A percentile compares a stretch with the other conserved stretches of the same genome.
Evolutionary conservation across 192 early-diverging fungal genomes (phyloP).

Genomic region (Podila epigama): DNA sequence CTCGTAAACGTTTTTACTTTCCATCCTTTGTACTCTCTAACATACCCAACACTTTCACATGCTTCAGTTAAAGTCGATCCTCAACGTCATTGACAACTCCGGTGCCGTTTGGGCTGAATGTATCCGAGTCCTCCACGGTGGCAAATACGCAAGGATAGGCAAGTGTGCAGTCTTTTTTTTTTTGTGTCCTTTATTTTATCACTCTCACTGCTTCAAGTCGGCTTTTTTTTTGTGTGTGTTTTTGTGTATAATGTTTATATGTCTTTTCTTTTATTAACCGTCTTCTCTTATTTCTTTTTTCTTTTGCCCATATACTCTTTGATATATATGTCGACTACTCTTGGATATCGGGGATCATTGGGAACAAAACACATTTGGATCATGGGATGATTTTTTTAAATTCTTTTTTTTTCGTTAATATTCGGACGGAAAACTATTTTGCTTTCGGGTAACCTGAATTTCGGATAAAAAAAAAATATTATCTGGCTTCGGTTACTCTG

Average conservation of each 20-base stretch:
- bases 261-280: not conserved
- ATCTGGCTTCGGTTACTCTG: too few relatives aligned
- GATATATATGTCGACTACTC: too few relatives aligned
- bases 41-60: slow-evolving; percentile 22
- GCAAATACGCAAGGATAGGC: slow-evolving; percentile 73
- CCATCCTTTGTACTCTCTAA: not conserved
- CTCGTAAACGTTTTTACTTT: too few relatives aligned
- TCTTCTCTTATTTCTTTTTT: not conserved
- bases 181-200: not conserved
- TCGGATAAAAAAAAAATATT: too few relatives aligned
- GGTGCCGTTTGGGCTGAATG: slow-evolving; percentile 94
- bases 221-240: not conserved
- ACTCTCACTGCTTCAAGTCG: not conserved
- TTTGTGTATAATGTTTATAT: not conserved
- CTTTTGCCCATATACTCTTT: too few relatives aligned
- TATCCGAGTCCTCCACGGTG: slow-evolving; percentile 89
- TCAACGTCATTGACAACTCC: slow-evolving; percentile 98
- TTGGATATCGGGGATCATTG: too few relatives aligned
- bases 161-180: not conserved
- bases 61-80: slow-evolving; percentile 82
- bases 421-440: too few relatives aligned
- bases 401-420: too few relatives aligned
- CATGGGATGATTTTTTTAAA: too few relatives aligned
- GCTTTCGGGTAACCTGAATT: too few relatives aligned
- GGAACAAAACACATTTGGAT: too few relatives aligned